Percentiles rank a stretch among this genome's conserved stretches.
These are phyloP conservation scores for Stenocarpella maydis DNA, from an alignment of 2,329 filamentous ascomycete genomes.

Conservation along the genomic window DNA sequence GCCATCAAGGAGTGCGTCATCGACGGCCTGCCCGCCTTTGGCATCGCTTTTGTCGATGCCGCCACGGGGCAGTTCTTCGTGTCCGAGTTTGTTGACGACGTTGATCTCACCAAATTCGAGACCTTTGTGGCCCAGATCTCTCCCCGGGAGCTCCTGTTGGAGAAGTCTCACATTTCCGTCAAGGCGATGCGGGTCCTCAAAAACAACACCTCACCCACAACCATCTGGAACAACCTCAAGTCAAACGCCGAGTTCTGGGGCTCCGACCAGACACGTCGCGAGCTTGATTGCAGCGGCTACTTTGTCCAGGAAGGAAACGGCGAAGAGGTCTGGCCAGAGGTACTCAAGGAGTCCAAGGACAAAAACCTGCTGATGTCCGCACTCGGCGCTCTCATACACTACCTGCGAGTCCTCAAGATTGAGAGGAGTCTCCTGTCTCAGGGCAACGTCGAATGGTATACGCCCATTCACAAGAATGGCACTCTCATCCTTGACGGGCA, in stretches of 20 bases:
- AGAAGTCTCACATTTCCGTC: slow-evolving; percentile 86
- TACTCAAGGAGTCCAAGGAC: slow-evolving; percentile 74
- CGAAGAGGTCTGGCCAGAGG: slow-evolving; percentile 77
- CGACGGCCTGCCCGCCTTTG: slow-evolving; percentile 82
- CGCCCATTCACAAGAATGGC: slow-evolving; percentile 88
- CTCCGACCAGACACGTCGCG: slow-evolving; percentile 80
- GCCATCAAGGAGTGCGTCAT: slow-evolving; percentile 86
- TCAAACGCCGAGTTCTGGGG: slow-evolving; percentile 90
- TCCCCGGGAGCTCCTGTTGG: slow-evolving; percentile 86
- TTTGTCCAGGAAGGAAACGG: slow-evolving; percentile 68
- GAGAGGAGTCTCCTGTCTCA: slow-evolving; percentile 88
- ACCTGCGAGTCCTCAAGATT: slow-evolving; percentile 85
- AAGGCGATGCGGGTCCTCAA: slow-evolving; percentile 93
- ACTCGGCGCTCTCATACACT: slow-evolving; percentile 87
- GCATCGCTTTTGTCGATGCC: slow-evolving; percentile 92
- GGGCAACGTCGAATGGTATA: slow-evolving; percentile 90
- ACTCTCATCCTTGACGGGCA: slow-evolving; percentile 94
- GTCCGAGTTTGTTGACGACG: slow-evolving; percentile 91
- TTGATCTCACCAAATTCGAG: slow-evolving; percentile 95
- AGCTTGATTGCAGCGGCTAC: slow-evolving; percentile 82
- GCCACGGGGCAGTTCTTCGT: slow-evolving; percentile 95
- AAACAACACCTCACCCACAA: slow-evolving; percentile 91
- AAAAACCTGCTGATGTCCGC: slow-evolving; percentile 91
- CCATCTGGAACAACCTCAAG: slow-evolving; percentile 95
- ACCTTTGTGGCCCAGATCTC: slow-evolving; percentile 93